Conservation (phyloP, 2,329 filamentous ascomycete genomes). For the Cercospora sesami region DNA sequence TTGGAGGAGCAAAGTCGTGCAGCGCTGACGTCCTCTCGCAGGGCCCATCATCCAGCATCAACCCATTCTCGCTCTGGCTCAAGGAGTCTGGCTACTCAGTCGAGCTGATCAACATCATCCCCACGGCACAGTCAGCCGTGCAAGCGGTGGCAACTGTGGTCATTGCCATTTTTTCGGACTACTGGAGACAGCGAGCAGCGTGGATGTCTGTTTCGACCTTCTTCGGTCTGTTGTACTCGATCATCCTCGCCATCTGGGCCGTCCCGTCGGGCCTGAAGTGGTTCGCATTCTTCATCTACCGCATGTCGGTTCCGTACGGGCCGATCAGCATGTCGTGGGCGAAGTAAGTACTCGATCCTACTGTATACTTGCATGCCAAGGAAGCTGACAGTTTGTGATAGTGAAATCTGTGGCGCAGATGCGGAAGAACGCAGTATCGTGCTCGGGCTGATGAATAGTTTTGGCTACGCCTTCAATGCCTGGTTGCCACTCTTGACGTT, state of each 20-base stretch:
- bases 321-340: slow-evolving; percentile 47
- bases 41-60: slow-evolving; percentile 28
- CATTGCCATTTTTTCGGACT: slow-evolving; percentile 50
- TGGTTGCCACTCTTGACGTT: slow-evolving; percentile 60
- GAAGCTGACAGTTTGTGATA: slow-evolving; percentile 15
- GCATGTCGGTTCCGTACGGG: slow-evolving; percentile 37
- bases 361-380: not conserved
- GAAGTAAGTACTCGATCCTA: too few species aligned
- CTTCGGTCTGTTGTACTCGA: slow-evolving; percentile 27
- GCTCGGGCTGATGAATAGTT: slow-evolving; percentile 65
- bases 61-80: slow-evolving; percentile 30
- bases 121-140: slow-evolving; percentile 53
- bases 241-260: slow-evolving; percentile 38
- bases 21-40: not conserved
- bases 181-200: slow-evolving; percentile 26
- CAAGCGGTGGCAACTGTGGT: slow-evolving; percentile 60
- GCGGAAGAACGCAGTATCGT: slow-evolving; percentile 69
- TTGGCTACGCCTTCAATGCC: slow-evolving; percentile 68
- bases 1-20: not conserved
- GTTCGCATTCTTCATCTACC: slow-evolving; percentile 38
- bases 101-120: slow-evolving; percentile 58
- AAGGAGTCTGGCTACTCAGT: slow-evolving; percentile 49
- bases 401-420: slow-evolving; percentile 55
- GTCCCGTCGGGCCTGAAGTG: slow-evolving; percentile 38
- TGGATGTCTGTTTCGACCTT: slow-evolving; percentile 29